Evolutionary conservation across 768 basidiomycete genomes (phyloP).

Genomic region (Lactarius evosmus): DNA sequence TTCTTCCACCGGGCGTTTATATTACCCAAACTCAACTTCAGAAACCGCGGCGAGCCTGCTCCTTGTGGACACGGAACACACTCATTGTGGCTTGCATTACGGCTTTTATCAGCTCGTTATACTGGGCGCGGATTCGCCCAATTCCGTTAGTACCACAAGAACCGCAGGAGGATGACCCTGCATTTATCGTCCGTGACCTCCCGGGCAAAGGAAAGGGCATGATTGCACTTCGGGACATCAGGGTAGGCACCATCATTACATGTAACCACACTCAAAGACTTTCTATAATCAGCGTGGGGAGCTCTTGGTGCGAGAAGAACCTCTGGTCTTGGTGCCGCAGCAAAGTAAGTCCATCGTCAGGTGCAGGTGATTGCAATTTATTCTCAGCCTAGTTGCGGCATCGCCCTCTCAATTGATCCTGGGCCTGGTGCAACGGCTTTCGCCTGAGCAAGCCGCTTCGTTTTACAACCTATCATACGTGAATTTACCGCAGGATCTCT

Average conservation of each 20-base stretch:
- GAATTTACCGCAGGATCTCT: constrained; percentile 43
- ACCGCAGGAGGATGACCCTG: background rate
- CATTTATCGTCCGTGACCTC: constrained; percentile 19
- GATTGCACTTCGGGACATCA: constrained; percentile 17
- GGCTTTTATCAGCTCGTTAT: background rate
- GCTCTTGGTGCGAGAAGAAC: constrained; percentile 51
- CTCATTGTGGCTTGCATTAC: constrained; percentile 3
- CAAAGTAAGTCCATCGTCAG: constrained; percentile 37
- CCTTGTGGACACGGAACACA: background rate
- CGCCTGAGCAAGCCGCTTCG: constrained; percentile 37
- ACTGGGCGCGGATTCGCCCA: constrained; percentile 6
- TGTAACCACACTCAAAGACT: background rate
- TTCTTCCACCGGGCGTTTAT: background rate
- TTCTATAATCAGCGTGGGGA: constrained; percentile 50
- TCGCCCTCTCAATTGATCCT: constrained; percentile 48
- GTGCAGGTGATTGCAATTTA: background rate
- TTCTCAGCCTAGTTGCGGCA: constrained; percentile 37
- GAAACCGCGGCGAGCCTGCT: background rate
- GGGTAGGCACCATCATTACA: constrained; percentile 7
- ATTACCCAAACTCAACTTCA: background rate
- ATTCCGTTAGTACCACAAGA: background rate
- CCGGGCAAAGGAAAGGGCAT: constrained; percentile 25
- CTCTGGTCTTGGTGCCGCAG: constrained; percentile 51
- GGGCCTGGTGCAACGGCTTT: constrained; percentile 37
- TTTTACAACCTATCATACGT: constrained; percentile 59